Percentiles rank a stretch among this genome's conserved stretches.
These are phyloP conservation scores for Salix viminalis DNA, from an alignment of 345 rosid species.

Conservation along the genomic window DNA sequence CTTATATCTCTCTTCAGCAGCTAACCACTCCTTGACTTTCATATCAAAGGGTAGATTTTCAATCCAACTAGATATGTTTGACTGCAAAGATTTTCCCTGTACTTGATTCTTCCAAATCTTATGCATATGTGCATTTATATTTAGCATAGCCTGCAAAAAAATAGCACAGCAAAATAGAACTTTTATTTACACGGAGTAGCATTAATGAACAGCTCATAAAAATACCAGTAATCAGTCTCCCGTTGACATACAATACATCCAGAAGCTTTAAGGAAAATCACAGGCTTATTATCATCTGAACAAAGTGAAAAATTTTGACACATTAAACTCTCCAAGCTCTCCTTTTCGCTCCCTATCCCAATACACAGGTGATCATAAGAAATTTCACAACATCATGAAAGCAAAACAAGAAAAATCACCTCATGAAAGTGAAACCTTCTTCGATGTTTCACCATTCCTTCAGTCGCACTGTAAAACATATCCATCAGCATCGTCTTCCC, in stretches of 20 bases:
- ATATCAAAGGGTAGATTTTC: slow-evolving; percentile 77
- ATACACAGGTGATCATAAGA: not conserved
- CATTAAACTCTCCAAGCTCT: not conserved
- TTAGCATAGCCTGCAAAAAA: slow-evolving; percentile 72
- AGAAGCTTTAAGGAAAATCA: not conserved
- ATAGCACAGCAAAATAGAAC: not conserved
- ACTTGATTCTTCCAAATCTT: slow-evolving; percentile 80
- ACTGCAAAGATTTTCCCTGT: slow-evolving; percentile 50
- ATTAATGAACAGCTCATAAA: not conserved
- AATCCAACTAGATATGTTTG: slow-evolving; percentile 72
- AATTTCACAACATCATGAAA: slow-evolving; percentile 2
- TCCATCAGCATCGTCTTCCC: slow-evolving; percentile 99
- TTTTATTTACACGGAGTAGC: not conserved
- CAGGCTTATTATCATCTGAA: not conserved
- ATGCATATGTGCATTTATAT: slow-evolving; percentile 84
- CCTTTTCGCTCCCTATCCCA: not conserved
- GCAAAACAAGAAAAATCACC: slow-evolving; percentile 38
- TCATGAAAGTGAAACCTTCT: slow-evolving; percentile 82
- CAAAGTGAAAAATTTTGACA: not conserved
- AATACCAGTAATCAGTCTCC: not conserved
- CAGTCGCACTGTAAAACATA: slow-evolving; percentile 78
- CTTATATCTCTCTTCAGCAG: slow-evolving; percentile 82
- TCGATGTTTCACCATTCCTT: slow-evolving; percentile 62
- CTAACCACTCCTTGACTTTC: slow-evolving; percentile 87
- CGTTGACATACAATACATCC: not conserved